Conservation (phyloP, 495 filamentous ascomycete species). For the Neurospora sublineolata region DNA sequence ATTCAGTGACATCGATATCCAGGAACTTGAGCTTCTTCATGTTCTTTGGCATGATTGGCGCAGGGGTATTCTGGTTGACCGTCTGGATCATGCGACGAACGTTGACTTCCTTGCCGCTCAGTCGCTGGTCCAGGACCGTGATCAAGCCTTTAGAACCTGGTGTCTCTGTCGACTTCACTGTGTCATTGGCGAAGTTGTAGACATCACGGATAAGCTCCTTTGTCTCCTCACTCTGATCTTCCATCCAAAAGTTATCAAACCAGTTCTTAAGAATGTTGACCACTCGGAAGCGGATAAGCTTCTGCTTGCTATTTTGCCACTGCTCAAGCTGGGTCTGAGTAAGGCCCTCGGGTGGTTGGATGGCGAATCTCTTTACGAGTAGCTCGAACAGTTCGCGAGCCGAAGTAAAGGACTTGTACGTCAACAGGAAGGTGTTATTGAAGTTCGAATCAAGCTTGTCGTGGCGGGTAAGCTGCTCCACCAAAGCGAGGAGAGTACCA, state of each 20-base stretch:
- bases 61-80: constrained; percentile 61
- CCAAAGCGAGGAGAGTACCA: constrained; percentile 76
- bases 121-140: constrained; percentile 73
- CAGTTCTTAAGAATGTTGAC: constrained; percentile 97
- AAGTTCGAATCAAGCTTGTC: constrained; percentile 92
- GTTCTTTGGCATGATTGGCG: constrained; percentile 92
- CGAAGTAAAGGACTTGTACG: constrained; percentile 88
- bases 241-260: constrained; percentile 99
- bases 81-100: constrained; percentile 79
- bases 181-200: constrained; percentile 81
- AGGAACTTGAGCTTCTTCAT: constrained; percentile 99
- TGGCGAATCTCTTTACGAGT: constrained; percentile 78
- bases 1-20: constrained; percentile 91
- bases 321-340: constrained; percentile 62
- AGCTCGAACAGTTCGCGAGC: constrained; percentile 86
- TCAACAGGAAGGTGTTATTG: constrained; percentile 95
- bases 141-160: constrained; percentile 73
- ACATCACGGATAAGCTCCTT: constrained; percentile 78
- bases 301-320: constrained; percentile 92
- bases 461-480: constrained; percentile 93
- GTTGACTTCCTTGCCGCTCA: constrained; percentile 77
- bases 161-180: constrained; percentile 83
- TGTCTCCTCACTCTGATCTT: constrained; percentile 70
- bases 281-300: constrained; percentile 85
- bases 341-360: constrained; percentile 84